phyloP scores from a whole-genome alignment of 768 basidiomycete genomes.

The Nidularia sp. region DNA sequence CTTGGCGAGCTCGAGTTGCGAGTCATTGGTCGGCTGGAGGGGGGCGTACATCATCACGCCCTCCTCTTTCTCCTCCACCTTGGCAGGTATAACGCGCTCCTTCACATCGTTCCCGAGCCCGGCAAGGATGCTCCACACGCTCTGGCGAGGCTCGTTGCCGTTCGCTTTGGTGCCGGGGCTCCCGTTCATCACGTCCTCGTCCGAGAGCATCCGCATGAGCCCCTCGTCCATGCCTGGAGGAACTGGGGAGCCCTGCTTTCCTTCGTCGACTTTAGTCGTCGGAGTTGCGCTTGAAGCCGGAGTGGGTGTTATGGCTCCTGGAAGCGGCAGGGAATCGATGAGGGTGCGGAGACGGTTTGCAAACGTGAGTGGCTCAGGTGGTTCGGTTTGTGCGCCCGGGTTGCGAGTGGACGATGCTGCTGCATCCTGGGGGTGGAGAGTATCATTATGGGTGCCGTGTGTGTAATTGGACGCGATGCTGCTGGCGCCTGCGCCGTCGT shows the following conservation, averaged over 20 bases:
- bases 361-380: conserved; percentile 30
- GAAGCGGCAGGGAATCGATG: conserved; percentile 31
- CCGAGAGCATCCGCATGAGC: conserved; percentile 48
- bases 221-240: conserved; percentile 42
- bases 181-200: conserved; percentile 65
- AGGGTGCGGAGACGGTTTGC: conserved; percentile 29
- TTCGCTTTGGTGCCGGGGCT: conserved; percentile 17
- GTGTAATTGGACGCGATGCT: background rate
- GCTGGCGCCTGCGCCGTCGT: background rate
- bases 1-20: conserved; percentile 65
- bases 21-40: conserved; percentile 55
- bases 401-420: background rate
- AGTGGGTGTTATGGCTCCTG: conserved; percentile 16
- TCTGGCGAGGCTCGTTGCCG: conserved; percentile 27
- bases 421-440: background rate
- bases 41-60: conserved; percentile 77
- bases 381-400: background rate
- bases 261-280: conserved; percentile 14
- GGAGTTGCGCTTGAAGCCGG: conserved; percentile 5
- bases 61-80: conserved; percentile 41
- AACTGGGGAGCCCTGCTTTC: conserved; percentile 27
- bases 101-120: conserved; percentile 26
- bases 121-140: conserved; percentile 62
- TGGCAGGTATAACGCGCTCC: conserved; percentile 12
- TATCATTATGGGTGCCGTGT: background rate